phyloP scores from a whole-genome alignment of 345 rosid species.

The Turnera subulata region DNA sequence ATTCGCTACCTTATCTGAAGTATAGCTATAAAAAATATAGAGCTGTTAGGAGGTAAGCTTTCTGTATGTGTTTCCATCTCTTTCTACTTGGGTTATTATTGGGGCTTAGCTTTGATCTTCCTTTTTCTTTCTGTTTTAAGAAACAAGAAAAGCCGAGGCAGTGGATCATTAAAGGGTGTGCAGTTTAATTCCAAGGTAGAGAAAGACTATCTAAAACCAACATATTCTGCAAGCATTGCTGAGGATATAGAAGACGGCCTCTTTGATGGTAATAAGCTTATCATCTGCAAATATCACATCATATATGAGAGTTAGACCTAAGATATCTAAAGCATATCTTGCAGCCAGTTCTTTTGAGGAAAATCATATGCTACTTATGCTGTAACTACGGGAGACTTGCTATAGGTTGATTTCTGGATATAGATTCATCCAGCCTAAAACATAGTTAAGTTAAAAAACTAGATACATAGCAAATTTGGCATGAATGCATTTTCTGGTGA shows the following conservation, averaged over 20 bases:
- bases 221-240: slow-evolving; percentile 77
- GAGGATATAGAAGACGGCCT: slow-evolving; percentile 92
- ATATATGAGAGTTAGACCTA: not conserved
- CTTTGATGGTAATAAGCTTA: slow-evolving; percentile 63
- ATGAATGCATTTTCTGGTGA: too few species aligned
- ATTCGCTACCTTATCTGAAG: slow-evolving; percentile 71
- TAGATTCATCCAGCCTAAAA: not conserved
- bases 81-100: too few species aligned
- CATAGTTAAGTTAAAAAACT: not conserved
- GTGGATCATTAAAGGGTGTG: slow-evolving; percentile 43
- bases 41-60: slow-evolving; percentile 69
- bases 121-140: too few species aligned
- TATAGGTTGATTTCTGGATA: not conserved
- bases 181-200: slow-evolving; percentile 73
- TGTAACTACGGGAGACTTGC: too few species aligned
- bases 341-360: too few species aligned
- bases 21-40: slow-evolving; percentile 71
- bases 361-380: too few species aligned
- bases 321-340: not conserved
- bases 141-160: slow-evolving; percentile 54
- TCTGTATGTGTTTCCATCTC: slow-evolving; percentile 3
- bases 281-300: not conserved
- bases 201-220: slow-evolving; percentile 82
- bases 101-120: too few species aligned
- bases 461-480: not conserved